phyloP scores from a whole-genome alignment of 768 basidiomycete species.

The Pleurotus tuoliensis region DNA sequence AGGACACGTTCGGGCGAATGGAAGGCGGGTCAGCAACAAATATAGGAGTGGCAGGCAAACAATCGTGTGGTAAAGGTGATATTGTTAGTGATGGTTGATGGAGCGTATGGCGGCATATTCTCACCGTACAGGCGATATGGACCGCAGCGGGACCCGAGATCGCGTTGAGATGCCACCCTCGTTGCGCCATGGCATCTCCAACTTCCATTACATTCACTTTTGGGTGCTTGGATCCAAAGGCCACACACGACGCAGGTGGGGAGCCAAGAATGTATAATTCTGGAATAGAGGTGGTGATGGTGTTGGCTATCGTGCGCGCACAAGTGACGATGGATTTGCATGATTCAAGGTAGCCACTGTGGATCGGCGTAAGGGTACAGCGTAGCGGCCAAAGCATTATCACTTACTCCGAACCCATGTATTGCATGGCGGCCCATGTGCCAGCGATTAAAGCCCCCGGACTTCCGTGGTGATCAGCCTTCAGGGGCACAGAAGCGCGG shows the following conservation, averaged over 20 bases:
- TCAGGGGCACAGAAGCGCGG: neutral
- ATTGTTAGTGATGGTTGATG: too few species aligned
- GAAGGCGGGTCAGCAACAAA: neutral
- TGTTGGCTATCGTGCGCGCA: slow-evolving; percentile 63
- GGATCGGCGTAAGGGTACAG: slow-evolving; percentile 4
- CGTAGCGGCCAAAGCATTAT: neutral
- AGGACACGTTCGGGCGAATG: slow-evolving; percentile 3
- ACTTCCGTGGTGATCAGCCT: slow-evolving; percentile 30
- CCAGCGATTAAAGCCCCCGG: slow-evolving; percentile 93
- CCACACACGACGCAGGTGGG: slow-evolving; percentile 87
- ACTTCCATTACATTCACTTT: slow-evolving; percentile 79
- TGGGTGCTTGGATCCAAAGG: slow-evolving; percentile 68
- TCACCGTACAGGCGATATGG: slow-evolving; percentile 92
- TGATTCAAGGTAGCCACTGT: slow-evolving; percentile 83
- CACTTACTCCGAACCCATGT: slow-evolving; percentile 83
- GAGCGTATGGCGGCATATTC: slow-evolving; percentile 19
- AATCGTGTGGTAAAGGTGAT: neutral
- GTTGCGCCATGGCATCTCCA: slow-evolving; percentile 81
- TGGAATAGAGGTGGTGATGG: slow-evolving; percentile 64
- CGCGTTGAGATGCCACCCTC: slow-evolving; percentile 92
- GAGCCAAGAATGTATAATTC: slow-evolving; percentile 89
- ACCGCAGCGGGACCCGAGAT: slow-evolving; percentile 75
- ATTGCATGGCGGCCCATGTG: slow-evolving; percentile 95
- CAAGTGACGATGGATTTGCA: slow-evolving; percentile 79
- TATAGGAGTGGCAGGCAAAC: neutral